Conservation (phyloP, 306 rosid species). For the Lagenaria siceraria region DNA sequence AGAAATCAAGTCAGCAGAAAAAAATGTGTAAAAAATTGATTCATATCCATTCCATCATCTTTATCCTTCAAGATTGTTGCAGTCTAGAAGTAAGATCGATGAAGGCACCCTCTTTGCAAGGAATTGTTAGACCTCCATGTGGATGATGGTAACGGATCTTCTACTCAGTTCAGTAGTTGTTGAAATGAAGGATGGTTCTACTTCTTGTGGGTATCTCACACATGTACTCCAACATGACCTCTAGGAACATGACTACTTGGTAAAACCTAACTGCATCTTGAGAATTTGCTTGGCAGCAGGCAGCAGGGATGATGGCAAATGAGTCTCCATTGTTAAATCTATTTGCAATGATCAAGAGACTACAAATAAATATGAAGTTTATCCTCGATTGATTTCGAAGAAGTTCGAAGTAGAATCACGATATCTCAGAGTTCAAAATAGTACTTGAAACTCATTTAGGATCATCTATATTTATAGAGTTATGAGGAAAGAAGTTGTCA, state of each 20-base stretch:
- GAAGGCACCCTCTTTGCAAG: background rate
- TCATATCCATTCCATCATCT: background rate
- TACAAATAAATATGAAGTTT: background rate
- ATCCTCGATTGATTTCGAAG: background rate
- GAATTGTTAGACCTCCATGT: conserved; percentile 2
- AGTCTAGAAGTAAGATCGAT: background rate
- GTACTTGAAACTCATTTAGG: background rate
- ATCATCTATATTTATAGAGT: background rate
- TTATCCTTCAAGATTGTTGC: background rate
- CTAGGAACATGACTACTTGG: conserved; percentile 10
- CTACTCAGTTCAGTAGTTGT: conserved; percentile 7
- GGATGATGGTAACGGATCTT: conserved; percentile 5
- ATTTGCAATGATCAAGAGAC: background rate
- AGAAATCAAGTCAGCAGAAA: background rate
- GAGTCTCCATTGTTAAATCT: background rate
- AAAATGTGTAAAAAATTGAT: background rate
- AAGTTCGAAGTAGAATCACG: background rate
- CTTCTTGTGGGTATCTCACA: conserved; percentile 21
- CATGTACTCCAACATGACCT: conserved; percentile 25
- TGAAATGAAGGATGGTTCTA: conserved; percentile 20
- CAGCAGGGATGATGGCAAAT: background rate
- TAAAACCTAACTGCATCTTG: background rate
- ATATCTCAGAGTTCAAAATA: background rate
- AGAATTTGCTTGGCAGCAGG: background rate
- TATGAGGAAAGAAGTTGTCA: background rate